Conservation (phyloP, 495 filamentous ascomycete genomes). For the Hypoxylon trugodes region DNA sequence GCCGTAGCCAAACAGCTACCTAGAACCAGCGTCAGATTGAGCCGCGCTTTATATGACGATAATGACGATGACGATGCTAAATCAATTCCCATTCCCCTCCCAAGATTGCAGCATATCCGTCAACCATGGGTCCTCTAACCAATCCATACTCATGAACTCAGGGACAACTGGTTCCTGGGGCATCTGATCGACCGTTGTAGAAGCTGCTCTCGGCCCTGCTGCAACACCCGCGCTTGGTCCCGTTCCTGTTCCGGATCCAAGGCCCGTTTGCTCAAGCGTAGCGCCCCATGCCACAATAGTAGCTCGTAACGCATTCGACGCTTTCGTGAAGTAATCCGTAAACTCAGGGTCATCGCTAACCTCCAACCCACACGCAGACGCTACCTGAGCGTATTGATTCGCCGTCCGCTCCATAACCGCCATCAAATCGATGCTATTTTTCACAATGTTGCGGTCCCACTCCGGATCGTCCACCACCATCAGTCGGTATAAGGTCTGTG, state of each 20-base stretch:
- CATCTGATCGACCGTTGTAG: neutral
- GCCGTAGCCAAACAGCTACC: no score
- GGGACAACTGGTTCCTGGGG: neutral
- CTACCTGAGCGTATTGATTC: slow-evolving; percentile 21
- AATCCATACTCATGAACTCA: slow-evolving; percentile 31
- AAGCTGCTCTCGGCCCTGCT: neutral
- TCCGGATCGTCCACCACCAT: slow-evolving; percentile 35
- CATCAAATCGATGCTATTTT: slow-evolving; percentile 30
- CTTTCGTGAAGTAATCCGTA: slow-evolving; percentile 34
- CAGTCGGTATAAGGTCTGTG: slow-evolving; percentile 41
- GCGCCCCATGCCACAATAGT: slow-evolving; percentile 34
- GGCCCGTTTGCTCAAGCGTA: slow-evolving; percentile 25
- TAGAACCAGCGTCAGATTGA: no score
- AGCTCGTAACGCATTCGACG: slow-evolving; percentile 22
- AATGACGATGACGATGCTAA: no score
- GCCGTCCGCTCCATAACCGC: slow-evolving; percentile 17
- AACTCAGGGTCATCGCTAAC: slow-evolving; percentile 25
- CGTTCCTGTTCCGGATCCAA: neutral
- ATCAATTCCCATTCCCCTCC: slow-evolving; percentile 22
- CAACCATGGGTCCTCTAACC: slow-evolving; percentile 35
- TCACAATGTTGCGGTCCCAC: slow-evolving; percentile 31
- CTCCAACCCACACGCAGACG: slow-evolving; percentile 29
- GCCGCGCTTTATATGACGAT: no score
- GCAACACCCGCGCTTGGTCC: neutral
- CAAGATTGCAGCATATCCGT: slow-evolving; percentile 34